Percentiles rank a stretch among this genome's conserved stretches.
Conservation (phyloP, 805 yeast species). For the Zygotorulaspora florentina region DNA sequence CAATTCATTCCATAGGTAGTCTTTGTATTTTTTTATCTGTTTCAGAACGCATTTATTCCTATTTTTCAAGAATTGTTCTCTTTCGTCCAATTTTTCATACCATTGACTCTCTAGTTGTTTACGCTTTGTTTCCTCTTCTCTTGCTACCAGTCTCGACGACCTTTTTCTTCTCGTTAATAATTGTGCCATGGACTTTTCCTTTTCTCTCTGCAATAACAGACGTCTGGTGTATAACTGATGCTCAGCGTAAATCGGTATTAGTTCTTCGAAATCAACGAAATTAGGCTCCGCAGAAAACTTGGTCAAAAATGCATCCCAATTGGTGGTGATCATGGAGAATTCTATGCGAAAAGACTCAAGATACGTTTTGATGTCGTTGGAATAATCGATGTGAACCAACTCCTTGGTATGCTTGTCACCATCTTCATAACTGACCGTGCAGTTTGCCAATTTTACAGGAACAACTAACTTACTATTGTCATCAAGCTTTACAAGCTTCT, state of each 20-base stretch:
- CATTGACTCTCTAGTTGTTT: constrained; percentile 42
- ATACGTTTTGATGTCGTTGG: constrained; percentile 31
- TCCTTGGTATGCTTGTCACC: constrained; percentile 16
- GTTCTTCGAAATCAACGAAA: constrained; percentile 12
- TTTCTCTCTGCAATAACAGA: constrained; percentile 43
- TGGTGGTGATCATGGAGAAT: constrained; percentile 23
- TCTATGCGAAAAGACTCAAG: constrained; percentile 20
- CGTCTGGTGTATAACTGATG: constrained; percentile 28
- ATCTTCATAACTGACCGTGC: constrained; percentile 26
- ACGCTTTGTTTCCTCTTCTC: constrained; percentile 51
- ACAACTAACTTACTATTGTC: constrained; percentile 14
- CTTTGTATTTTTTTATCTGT: constrained; percentile 26
- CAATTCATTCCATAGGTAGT: constrained; percentile 27
- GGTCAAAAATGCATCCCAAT: constrained; percentile 27
- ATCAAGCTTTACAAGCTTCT: constrained; percentile 6
- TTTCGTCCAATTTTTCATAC: constrained; percentile 36
- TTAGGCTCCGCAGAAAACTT: constrained; percentile 9
- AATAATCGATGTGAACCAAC: constrained; percentile 29
- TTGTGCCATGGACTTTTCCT: constrained; percentile 59
- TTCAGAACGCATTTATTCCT: constrained; percentile 25
- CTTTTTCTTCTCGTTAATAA: constrained; percentile 66
- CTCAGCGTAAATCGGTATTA: constrained; percentile 20
- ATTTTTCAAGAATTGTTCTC: constrained; percentile 28
- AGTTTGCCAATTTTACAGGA: constrained; percentile 30
- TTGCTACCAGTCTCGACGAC: constrained; percentile 68